Conservation (phyloP, 495 filamentous ascomycete genomes). For the Corynascus novoguineensis region DNA sequence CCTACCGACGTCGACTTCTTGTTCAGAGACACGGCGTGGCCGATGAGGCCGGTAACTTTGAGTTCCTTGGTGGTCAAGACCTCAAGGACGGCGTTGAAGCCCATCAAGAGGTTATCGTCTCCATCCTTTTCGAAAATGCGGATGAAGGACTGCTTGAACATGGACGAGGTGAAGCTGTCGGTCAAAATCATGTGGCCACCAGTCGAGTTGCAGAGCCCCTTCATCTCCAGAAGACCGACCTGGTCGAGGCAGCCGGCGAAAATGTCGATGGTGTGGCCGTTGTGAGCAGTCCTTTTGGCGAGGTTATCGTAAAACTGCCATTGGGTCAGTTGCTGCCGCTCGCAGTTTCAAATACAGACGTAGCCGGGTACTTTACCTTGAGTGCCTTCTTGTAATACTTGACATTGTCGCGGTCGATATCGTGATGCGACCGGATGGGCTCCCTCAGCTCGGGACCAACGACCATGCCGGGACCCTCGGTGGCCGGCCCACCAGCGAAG, state of each 20-base stretch:
- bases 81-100: constrained; percentile 95
- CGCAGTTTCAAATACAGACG: not conserved
- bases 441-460: constrained; percentile 96
- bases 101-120: constrained; percentile 93
- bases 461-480: constrained; percentile 94
- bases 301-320: constrained; percentile 90
- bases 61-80: constrained; percentile 97
- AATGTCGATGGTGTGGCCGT: constrained; percentile 95
- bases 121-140: constrained; percentile 96
- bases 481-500: constrained; percentile 91
- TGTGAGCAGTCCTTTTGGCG: constrained; percentile 93
- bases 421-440: constrained; percentile 96
- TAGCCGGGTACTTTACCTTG: constrained; percentile 58
- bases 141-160: constrained; percentile 99
- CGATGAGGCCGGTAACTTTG: constrained; percentile 97
- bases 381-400: constrained; percentile 99
- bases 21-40: constrained; percentile 91
- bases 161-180: constrained; percentile 97
- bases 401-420: constrained; percentile 97
- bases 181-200: constrained; percentile 98
- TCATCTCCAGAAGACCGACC: constrained; percentile 98
- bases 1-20: constrained; percentile 97
- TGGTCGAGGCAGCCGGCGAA: constrained; percentile 98
- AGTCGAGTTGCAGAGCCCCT: constrained; percentile 91
- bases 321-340: constrained; percentile 25